phyloP scores from a whole-genome alignment of 805 yeast genomes.

The Zygoascus bituminiphila region DNA sequence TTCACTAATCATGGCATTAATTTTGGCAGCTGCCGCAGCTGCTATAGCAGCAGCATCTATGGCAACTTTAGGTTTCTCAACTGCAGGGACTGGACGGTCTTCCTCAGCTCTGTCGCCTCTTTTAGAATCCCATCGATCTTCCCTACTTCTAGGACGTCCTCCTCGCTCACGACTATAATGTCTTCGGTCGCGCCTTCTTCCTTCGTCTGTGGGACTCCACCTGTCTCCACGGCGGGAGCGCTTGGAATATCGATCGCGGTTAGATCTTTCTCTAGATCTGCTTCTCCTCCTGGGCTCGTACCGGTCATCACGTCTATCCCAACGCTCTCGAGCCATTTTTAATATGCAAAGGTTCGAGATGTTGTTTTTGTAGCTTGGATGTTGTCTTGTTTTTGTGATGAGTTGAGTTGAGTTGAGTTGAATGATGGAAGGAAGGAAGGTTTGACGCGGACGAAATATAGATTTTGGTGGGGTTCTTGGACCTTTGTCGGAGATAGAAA shows the following conservation, averaged over 20 bases:
- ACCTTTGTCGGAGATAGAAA: too few relatives aligned
- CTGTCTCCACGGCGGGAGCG: neutral
- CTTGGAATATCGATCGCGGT: neutral
- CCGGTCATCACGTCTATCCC: neutral
- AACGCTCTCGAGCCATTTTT: neutral
- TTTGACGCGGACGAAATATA: too few relatives aligned
- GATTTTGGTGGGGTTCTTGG: too few relatives aligned
- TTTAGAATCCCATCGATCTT: neutral
- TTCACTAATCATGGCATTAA: conserved; percentile 24
- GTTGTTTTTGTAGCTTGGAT: neutral
- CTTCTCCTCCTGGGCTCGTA: neutral
- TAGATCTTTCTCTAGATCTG: neutral
- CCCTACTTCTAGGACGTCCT: neutral
- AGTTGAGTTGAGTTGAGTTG: too few relatives aligned
- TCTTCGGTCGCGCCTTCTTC: neutral
- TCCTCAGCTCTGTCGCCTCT: neutral
- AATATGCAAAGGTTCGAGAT: neutral
- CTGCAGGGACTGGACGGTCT: neutral
- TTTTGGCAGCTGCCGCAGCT: conserved; percentile 29
- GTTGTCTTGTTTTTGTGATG: neutral
- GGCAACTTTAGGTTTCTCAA: neutral
- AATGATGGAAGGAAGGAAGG: too few relatives aligned
- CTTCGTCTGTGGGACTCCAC: neutral
- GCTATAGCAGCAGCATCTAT: conserved; percentile 25
- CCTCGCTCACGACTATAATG: neutral